Conservation (phyloP, 192 early-diverging fungal genomes). For the Nowakowskiella sp. region DNA sequence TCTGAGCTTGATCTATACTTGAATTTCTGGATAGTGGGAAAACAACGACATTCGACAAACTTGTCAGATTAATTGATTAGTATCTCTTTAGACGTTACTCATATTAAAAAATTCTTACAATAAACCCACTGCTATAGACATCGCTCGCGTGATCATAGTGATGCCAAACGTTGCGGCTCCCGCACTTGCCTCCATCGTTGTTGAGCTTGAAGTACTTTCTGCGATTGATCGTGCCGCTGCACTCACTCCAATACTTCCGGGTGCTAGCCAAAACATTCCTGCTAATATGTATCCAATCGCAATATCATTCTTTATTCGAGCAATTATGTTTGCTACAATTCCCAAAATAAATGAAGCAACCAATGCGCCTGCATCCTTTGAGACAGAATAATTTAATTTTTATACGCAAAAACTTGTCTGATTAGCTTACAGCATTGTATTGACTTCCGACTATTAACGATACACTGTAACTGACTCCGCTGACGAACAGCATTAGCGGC, state of each 20-base stretch:
- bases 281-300: slow-evolving; percentile 14
- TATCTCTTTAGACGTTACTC: no score
- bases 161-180: slow-evolving; percentile 20
- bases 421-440: no score
- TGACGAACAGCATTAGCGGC: background rate
- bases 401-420: no score
- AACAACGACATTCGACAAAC: no score
- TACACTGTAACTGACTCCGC: background rate
- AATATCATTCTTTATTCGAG: slow-evolving; percentile 15
- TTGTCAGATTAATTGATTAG: no score
- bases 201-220: background rate
- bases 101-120: no score
- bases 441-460: background rate
- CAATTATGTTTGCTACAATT: slow-evolving; percentile 16
- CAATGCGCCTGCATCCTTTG: slow-evolving; percentile 15
- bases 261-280: slow-evolving; percentile 22
- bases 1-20: no score
- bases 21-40: no score
- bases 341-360: slow-evolving; percentile 19
- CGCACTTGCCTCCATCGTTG: background rate
- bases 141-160: slow-evolving; percentile 22
- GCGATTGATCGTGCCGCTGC: slow-evolving; percentile 12
- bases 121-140: slow-evolving; percentile 23
- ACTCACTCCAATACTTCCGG: slow-evolving; percentile 18
- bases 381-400: background rate